Evolutionary conservation across 257 asterid genomes (phyloP).

Genomic region (Rhazya stricta): DNA sequence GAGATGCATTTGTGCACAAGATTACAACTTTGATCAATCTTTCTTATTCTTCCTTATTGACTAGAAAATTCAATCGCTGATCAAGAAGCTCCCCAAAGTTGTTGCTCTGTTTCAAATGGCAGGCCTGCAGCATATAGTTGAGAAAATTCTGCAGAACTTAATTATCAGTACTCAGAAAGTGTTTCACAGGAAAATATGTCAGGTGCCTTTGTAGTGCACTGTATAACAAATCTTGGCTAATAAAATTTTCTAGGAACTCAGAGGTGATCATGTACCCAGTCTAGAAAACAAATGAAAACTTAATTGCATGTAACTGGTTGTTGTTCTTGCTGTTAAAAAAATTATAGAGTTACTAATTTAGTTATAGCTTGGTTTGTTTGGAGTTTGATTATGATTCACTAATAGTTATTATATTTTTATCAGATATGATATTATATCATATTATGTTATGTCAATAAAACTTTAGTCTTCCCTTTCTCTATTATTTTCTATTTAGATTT

Average conservation of each 20-base stretch:
- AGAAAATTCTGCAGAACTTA: background rate
- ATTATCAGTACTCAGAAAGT: background rate
- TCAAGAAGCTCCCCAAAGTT: conserved; percentile 54
- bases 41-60: conserved; percentile 48
- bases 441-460: no score
- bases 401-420: no score
- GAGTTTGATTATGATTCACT: no score
- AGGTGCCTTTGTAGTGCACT: background rate
- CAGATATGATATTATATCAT: no score
- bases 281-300: conserved; percentile 70
- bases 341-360: no score
- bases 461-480: no score
- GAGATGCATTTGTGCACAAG: conserved; percentile 66
- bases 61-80: conserved; percentile 30
- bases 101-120: conserved; percentile 50
- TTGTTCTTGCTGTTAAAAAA: no score
- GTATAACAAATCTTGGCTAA: background rate
- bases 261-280: conserved; percentile 49
- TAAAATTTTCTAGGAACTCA: background rate
- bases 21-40: conserved; percentile 56
- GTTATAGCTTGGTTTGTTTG: no score
- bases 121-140: conserved; percentile 43
- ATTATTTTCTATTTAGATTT: no score
- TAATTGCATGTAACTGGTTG: conserved; percentile 63
- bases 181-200: background rate